Base-by-base conservation (phyloP, 768 basidiomycete genomes). In the Lactarius psammicola region DNA sequence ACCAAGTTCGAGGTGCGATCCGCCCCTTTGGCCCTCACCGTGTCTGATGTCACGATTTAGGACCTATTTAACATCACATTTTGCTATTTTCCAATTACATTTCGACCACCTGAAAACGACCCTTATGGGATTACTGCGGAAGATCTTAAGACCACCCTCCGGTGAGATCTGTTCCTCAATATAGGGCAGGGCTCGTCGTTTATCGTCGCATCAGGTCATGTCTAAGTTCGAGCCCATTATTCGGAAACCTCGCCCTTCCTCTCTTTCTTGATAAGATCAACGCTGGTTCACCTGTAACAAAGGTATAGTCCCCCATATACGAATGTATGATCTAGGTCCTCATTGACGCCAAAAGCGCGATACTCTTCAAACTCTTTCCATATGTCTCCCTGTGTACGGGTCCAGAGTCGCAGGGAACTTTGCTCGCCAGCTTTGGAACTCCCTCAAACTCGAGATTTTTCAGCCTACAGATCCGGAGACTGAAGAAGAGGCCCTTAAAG, bases 21-120 rank as follows among this genome's bases (percentile, higher is more conserved):
- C 30, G 13, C 38, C 42, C 26, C 64, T 58, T 13, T 20, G 20
- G 18, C 17, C 9, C 54, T 54, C 51, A 4, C 28, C 31, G 31
- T 31, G 23, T 9, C 17, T 26, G 28, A 17, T n/a, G 56, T 38
- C 15, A 44, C n/a, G 54, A 23, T 34, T 7, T 70, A 98, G 94
- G 85, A 88, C 59, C 80, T 98, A 56, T 98, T 96, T 78, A 93
- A 98, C 72, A 88, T 98, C 74, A 91, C 89, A 0, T 98, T 95
- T 75, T 98, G 97, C 75, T 99, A 99, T 75, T 99, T 98, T 78
- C 97, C 97, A 0, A 98, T 99, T 63, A 93, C 94, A 0, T 99
- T 97, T 79, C 84, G 90, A 64, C 94, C 96, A 10, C 94, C 95
- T 20, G 90, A 94, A 1, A 88, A 94, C 70, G 95, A 98, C 73